These are phyloP conservation scores for Parachaetomium inaequale DNA, from an alignment of 495 filamentous ascomycete species.

Conservation along the genomic window DNA sequence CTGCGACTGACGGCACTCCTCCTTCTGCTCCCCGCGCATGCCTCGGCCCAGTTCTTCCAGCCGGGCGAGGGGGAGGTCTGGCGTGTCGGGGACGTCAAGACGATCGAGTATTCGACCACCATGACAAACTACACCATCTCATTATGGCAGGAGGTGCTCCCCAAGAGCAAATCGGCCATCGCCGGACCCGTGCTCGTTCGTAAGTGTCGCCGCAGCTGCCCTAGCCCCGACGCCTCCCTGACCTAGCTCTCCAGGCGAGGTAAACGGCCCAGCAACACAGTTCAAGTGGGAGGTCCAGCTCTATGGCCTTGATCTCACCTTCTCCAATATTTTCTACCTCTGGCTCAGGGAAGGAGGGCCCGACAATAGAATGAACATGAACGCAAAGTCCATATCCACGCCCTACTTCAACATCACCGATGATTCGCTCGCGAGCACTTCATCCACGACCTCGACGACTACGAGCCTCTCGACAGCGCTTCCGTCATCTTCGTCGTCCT, in stretches of 20 bases:
- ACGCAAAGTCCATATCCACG: conserved; percentile 18
- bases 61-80: conserved; percentile 3
- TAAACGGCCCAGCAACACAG: neutral
- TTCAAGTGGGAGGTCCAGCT: conserved; percentile 37
- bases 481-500: neutral
- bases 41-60: neutral
- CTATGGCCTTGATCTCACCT: conserved; percentile 26
- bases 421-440: neutral
- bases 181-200: conserved; percentile 26
- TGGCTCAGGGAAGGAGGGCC: conserved; percentile 27
- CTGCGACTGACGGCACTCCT: neutral
- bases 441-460: neutral
- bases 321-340: conserved; percentile 33
- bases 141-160: conserved; percentile 19
- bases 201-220: neutral
- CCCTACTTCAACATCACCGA: conserved; percentile 35
- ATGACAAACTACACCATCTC: conserved; percentile 21
- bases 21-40: neutral
- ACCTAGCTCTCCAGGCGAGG: neutral
- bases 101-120: conserved; percentile 18
- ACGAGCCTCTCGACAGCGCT: neutral
- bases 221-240: neutral
- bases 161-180: conserved; percentile 4
- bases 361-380: neutral
- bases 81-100: conserved; percentile 17